Base-by-base conservation (phyloP, 2,329 filamentous ascomycete genomes). In the Cladosporium halotolerans region DNA sequence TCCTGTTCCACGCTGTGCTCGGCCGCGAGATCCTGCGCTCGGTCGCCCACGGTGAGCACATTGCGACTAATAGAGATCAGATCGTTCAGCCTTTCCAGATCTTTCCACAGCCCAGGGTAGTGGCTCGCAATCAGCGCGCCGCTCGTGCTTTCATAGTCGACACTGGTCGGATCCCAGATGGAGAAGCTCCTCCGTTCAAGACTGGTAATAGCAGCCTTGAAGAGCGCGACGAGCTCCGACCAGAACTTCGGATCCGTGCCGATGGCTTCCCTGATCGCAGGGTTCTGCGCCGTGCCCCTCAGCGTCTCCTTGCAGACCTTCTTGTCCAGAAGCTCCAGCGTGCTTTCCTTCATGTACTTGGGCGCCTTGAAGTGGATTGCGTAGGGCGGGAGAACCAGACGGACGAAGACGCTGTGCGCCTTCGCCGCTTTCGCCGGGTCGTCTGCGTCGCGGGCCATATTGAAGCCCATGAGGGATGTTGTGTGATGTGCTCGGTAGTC, bases 31-130 rank as follows among this genome's bases (percentile, higher is more conserved):
- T 85, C 81, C 65, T 85, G 82, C 18, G 79, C 80, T 45, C 73
- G 74, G 56, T 81, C 80, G 16, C 81, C 83, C 18, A 76, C 78
- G 0, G 81, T 81, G 33, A 84, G 73, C 23, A 83, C 73, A 62
- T 85, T 85, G 31, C 82, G 75, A 18, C 79, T 79, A 54, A 85
- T 82, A 6, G 77, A 80, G 39, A 83, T 78, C 9, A 85, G 64
- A 61, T 83, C 79, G 60, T 84, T 83, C 40, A 85, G 66, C 28
- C 81, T 72, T 63, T 84, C 81, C 52, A 85, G 75, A 60, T 85
- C 82, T 59, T 81, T 79, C 57, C 82, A 76, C 47, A 85, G 66
- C 6, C 72, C 76, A 46, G 77, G 76, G 56, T 82, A 80, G 61
- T 82, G 79, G 54, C 74, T 75, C 11, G 81, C 81, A 57, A 85